Conservation (phyloP, 495 filamentous ascomycete genomes). For the Durotheca rogersii region DNA sequence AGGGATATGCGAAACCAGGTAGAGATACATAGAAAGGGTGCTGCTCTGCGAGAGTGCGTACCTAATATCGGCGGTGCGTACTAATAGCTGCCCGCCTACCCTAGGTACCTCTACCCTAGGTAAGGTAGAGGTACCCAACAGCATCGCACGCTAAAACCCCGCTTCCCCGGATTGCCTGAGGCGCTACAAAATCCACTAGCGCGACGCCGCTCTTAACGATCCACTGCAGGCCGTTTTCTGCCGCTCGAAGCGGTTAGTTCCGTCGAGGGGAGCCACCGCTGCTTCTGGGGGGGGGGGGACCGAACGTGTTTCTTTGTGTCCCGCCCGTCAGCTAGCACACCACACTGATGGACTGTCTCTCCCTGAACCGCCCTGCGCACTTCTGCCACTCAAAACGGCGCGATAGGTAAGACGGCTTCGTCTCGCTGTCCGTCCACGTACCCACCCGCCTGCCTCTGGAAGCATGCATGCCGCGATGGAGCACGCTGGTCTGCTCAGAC, state of each 20-base stretch:
- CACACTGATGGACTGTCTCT: too few relatives aligned
- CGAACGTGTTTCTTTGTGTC: neutral
- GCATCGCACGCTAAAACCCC: slow-evolving; percentile 24
- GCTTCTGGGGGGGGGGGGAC: slow-evolving; percentile 8
- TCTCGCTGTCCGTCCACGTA: neutral
- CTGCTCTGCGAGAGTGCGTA: too few relatives aligned
- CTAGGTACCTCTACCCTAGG: neutral
- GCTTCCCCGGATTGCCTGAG: slow-evolving; percentile 27
- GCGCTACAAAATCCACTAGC: neutral
- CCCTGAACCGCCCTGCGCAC: too few relatives aligned
- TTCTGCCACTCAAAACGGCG: neutral
- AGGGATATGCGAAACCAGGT: too few relatives aligned
- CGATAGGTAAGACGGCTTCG: neutral
- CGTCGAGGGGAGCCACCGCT: slow-evolving; percentile 7
- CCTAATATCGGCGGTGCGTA: slow-evolving; percentile 1
- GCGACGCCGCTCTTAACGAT: too few relatives aligned
- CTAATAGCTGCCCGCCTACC: slow-evolving; percentile 10
- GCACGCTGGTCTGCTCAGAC: neutral
- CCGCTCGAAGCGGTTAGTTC: slow-evolving; percentile 12
- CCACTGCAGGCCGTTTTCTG: slow-evolving; percentile 2
- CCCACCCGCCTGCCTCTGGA: neutral
- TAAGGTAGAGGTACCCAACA: too few relatives aligned
- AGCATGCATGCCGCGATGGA: too few relatives aligned
- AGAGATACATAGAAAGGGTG: too few relatives aligned
- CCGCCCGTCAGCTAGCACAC: neutral